Evolutionary conservation across 2,329 filamentous ascomycete genomes (phyloP), one percentile per base, ranked within the genome.

Genomic region (Plectosphaerella cucumerina): DNA sequence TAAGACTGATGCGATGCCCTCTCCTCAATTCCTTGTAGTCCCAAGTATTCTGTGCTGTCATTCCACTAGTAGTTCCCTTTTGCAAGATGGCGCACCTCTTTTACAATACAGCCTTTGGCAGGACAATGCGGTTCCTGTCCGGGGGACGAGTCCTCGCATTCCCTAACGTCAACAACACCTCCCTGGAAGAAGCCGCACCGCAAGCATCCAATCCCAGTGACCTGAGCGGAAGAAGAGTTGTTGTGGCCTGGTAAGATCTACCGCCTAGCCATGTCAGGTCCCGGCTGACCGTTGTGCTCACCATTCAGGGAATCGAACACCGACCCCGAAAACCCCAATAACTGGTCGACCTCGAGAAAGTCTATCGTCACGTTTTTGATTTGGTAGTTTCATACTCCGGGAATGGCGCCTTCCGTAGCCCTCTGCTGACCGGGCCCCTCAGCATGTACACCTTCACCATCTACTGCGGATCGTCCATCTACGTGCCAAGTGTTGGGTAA

Each of bases 381-480:
- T 35, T 47, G 33, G 44, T 47, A 47, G 15, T 12, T 34, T 21
- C 20, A 8, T 20, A 33, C 33, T 20, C 43, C 18, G 9, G 18
- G 15, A 33, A 3, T 47, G 3, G 4, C 26, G 2, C 33, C 33
- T 35, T n/a, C n/a, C 20, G 44, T 47, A 8, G 17, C 21, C 26
- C 5, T 15, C 2, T 34, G n/a, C 17, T 47, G 14, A 47, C 17
- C 14, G 9, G 3, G 21, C 11, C 12, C 14, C 44, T 17, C 44
- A 47, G 44, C 33, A 34, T 47, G 1, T 47, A 47, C 44, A 47
- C 44, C 44, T 47, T 47, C 26, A 47, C 44, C 33, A 34, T 55
- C 6, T 55, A 55, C 39, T 22, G 53, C 21, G 49, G 51, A 33
- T 51, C 53, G 8, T 48, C 51, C n/a, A 53, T 53, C 3, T 55